phyloP scores from a whole-genome alignment of 2,329 filamentous ascomycete genomes.

The Aspergillus alliaceus region DNA sequence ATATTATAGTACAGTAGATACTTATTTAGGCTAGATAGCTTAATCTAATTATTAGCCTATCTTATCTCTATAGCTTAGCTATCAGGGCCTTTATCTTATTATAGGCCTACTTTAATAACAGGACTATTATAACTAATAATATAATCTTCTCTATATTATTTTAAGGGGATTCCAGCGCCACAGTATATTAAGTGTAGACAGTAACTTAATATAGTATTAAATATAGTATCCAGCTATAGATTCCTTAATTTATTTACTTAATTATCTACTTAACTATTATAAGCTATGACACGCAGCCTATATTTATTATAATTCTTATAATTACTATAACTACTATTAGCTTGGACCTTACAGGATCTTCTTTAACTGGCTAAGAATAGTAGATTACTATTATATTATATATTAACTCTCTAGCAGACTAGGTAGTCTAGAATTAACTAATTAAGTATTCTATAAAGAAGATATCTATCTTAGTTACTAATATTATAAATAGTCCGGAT shows the following conservation, averaged over 20 bases:
- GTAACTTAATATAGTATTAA: background rate
- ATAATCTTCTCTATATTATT: background rate
- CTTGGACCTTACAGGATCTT: background rate
- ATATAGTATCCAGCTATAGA: background rate
- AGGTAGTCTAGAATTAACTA: constrained; percentile 14
- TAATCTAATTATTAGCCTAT: background rate
- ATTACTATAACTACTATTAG: background rate
- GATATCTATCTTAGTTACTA: constrained; percentile 17
- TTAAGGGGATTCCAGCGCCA: background rate
- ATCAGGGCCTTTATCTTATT: background rate
- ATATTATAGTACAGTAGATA: constrained; percentile 1
- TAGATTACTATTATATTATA: constrained; percentile 21
- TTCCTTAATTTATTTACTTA: background rate
- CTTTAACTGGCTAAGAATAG: constrained; percentile 5
- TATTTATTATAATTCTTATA: background rate
- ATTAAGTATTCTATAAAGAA: constrained; percentile 13
- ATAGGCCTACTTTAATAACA: background rate
- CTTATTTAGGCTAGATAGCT: background rate
- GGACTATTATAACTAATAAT: background rate
- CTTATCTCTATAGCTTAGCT: background rate
- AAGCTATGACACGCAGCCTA: background rate
- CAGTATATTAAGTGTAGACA: background rate
- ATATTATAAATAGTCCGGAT: constrained; percentile 19
- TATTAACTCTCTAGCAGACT: constrained; percentile 19
- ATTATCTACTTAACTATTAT: constrained; percentile 1